Conservation (phyloP, 2,329 filamentous ascomycete genomes). For the Chaetoscypha palmicola region DNA sequence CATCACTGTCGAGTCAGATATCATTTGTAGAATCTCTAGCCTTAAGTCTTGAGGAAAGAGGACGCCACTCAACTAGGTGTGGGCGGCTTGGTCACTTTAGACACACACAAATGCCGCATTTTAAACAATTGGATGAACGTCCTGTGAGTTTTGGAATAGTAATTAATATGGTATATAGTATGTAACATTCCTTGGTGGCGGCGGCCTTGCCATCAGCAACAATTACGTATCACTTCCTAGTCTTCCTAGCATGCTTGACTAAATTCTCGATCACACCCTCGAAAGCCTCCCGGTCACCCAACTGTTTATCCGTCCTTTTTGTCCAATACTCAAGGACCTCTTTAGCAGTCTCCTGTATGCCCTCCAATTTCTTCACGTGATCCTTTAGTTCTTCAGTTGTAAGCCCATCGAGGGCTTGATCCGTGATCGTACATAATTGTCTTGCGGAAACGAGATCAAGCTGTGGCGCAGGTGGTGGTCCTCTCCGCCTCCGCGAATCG, state of each 20-base stretch:
- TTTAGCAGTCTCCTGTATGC: conserved; percentile 63
- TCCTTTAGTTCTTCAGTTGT: conserved; percentile 67
- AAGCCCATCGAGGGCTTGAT: conserved; percentile 73
- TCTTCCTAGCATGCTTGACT: conserved; percentile 82
- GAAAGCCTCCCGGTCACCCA: conserved; percentile 87
- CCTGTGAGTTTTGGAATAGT: too few species aligned
- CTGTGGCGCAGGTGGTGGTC: conserved; percentile 61
- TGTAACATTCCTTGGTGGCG: too few species aligned
- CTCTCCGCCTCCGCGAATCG: conserved; percentile 38
- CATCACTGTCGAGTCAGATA: too few species aligned
- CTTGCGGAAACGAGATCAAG: conserved; percentile 73
- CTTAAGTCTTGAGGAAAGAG: too few species aligned
- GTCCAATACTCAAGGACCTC: conserved; percentile 84
- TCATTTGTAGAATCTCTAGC: too few species aligned
- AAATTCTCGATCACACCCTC: conserved; percentile 96
- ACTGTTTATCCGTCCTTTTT: conserved; percentile 74
- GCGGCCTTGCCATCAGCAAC: too few species aligned
- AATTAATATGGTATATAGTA: too few species aligned
- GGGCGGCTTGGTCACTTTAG: too few species aligned
- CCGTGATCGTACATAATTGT: conserved; percentile 75
- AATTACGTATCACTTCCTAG: too few species aligned
- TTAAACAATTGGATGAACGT: too few species aligned
- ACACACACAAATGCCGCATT: too few species aligned
- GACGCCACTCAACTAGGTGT: too few species aligned
- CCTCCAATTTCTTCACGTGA: conserved; percentile 64